Percentiles rank a stretch among this genome's conserved stretches.
These are phyloP conservation scores for Trichocomaceae sp. DNA, from an alignment of 2,329 filamentous ascomycete genomes.

Conservation along the genomic window DNA sequence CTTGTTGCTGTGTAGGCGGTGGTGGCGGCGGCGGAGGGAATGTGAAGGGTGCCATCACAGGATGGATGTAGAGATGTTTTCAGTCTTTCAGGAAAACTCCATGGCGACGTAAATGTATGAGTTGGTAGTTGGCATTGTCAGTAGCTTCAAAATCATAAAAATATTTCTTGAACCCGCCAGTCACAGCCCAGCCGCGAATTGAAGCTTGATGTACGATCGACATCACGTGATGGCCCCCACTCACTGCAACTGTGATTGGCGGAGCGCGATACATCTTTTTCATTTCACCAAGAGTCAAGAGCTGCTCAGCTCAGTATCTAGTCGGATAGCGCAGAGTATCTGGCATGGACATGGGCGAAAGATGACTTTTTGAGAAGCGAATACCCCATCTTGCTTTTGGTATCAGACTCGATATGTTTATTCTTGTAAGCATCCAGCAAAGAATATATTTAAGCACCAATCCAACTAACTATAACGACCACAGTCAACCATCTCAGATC, in stretches of 20 bases:
- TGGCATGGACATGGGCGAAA: slow-evolving; percentile 3
- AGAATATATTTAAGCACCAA: background rate
- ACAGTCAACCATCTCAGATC: slow-evolving; percentile 82
- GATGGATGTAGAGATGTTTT: slow-evolving; percentile 11
- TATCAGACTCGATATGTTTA: slow-evolving; percentile 38
- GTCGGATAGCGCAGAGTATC: background rate
- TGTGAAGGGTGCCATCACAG: slow-evolving; percentile 37
- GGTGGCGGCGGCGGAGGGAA: slow-evolving; percentile 43
- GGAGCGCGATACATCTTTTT: background rate
- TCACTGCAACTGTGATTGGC: background rate
- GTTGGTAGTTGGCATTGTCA: background rate
- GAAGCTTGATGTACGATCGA: background rate
- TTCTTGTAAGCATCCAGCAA: slow-evolving; percentile 37
- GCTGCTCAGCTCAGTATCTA: background rate
- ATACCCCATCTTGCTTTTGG: background rate
- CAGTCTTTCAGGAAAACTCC: background rate
- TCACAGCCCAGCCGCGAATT: background rate
- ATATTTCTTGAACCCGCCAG: background rate
- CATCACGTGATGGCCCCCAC: background rate
- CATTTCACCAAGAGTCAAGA: background rate
- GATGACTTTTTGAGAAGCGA: background rate
- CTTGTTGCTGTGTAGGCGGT: slow-evolving; percentile 20
- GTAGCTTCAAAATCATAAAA: background rate
- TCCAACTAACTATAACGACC: background rate
- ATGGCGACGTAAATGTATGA: background rate